Evolutionary conservation across 306 rosid species (phyloP).

Genomic region (Pachyrhizus erosus): DNA sequence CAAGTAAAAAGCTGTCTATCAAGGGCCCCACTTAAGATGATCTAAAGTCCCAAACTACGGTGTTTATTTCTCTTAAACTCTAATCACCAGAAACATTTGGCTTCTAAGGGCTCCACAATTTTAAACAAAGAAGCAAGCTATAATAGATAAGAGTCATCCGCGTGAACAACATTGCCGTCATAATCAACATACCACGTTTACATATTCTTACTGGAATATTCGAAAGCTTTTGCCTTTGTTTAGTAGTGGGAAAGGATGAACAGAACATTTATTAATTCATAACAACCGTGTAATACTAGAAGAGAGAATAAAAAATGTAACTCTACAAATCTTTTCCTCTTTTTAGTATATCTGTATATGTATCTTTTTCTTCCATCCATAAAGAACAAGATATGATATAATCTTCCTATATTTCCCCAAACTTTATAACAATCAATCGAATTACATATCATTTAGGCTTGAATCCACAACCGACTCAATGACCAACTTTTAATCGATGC

Average conservation of each 20-base stretch:
- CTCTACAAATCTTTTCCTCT: constrained; percentile 3
- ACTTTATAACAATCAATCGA: not conserved
- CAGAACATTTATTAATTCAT: constrained; percentile 20
- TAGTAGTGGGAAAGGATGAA: constrained; percentile 24
- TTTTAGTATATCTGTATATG: not conserved
- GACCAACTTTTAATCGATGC: not conserved
- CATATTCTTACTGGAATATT: not conserved
- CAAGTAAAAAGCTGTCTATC: constrained; percentile 13
- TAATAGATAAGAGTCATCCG: not conserved
- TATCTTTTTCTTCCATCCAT: not conserved
- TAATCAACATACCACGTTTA: not conserved
- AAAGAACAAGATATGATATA: not conserved
- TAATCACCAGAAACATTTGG: not conserved
- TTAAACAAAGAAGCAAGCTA: not conserved
- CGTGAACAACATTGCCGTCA: not conserved
- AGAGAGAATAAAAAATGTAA: constrained; percentile 13
- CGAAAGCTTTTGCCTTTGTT: constrained; percentile 10
- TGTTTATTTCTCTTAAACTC: not conserved
- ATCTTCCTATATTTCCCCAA: constrained; percentile 7
- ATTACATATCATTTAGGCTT: not conserved
- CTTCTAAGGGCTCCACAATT: not conserved
- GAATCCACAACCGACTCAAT: not conserved
- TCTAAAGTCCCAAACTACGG: not conserved
- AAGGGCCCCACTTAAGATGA: constrained; percentile 40
- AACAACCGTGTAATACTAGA: constrained; percentile 28